A percentile compares a stretch with the other conserved stretches of the same genome.
Evolutionary conservation across 306 rosid species (phyloP).

Genomic region (Senna siamea): DNA sequence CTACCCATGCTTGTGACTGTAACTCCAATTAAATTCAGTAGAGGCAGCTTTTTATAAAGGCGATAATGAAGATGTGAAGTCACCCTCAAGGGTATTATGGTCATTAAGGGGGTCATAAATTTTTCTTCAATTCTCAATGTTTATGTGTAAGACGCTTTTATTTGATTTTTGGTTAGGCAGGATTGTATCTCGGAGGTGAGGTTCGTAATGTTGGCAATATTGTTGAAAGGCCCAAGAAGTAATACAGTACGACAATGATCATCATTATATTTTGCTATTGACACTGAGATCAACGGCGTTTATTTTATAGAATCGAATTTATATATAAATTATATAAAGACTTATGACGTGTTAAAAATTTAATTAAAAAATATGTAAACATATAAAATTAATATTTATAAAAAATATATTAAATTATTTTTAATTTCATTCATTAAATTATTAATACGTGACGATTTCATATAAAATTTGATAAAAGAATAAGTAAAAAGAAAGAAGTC

Average conservation of each 20-base stretch:
- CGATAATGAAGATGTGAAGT: slow-evolving; percentile 78
- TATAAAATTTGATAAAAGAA: too few relatives aligned
- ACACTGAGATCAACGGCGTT: too few relatives aligned
- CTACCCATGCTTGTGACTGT: slow-evolving; percentile 48
- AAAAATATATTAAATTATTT: too few relatives aligned
- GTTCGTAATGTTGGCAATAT: slow-evolving; percentile 42
- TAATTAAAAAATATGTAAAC: too few relatives aligned
- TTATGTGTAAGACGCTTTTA: too few relatives aligned
- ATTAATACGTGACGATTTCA: too few relatives aligned
- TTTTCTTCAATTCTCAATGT: neutral
- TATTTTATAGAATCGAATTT: too few relatives aligned
- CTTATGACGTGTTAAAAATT: too few relatives aligned
- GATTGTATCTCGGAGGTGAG: slow-evolving; percentile 50
- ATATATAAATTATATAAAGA: too few relatives aligned
- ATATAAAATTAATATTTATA: too few relatives aligned
- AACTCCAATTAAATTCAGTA: slow-evolving; percentile 48
- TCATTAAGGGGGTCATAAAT: slow-evolving; percentile 60
- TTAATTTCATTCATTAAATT: too few relatives aligned
- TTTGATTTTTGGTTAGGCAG: slow-evolving; percentile 39
- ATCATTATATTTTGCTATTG: slow-evolving; percentile 14
- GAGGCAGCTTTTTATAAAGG: slow-evolving; percentile 90
- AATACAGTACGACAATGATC: slow-evolving; percentile 8
- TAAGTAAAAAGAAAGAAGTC: too few relatives aligned
- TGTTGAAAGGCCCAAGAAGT: slow-evolving; percentile 20
- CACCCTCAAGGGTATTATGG: slow-evolving; percentile 81